These are phyloP conservation scores for Dioscorea cayenensis DNA, from an alignment of 116 monocot species.

Conservation along the genomic window DNA sequence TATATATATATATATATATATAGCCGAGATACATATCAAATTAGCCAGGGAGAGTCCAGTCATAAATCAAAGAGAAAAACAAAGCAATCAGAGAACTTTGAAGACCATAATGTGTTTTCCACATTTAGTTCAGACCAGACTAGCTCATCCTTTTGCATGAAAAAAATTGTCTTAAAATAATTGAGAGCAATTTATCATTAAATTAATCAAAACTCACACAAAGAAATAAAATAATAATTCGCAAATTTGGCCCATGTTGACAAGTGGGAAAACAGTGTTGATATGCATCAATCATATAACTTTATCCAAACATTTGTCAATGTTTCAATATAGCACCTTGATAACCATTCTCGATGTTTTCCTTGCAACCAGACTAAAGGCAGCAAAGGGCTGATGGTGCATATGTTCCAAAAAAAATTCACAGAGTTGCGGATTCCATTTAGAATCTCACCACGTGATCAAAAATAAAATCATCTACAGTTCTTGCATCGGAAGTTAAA, in stretches of 20 bases:
- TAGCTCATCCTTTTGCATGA: constrained; percentile 17
- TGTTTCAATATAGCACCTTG: constrained; percentile 4
- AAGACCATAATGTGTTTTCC: constrained; percentile 16
- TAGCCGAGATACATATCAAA: neutral
- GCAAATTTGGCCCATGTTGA: neutral
- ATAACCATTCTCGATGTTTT: constrained; percentile 4
- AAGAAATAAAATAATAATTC: neutral
- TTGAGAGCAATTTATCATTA: neutral
- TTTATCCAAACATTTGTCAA: neutral
- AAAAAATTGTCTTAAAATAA: neutral
- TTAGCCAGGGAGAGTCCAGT: neutral
- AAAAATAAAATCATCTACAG: no score
- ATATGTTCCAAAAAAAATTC: neutral
- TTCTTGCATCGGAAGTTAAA: no score
- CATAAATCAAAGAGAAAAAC: neutral
- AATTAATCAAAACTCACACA: no score
- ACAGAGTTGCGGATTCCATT: no score
- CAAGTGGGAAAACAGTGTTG: neutral
- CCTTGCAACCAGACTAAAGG: constrained; percentile 3
- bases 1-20: neutral
- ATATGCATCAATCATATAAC: neutral
- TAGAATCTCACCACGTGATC: no score
- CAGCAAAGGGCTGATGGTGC: constrained; percentile 3
- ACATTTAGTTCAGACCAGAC: constrained; percentile 13
- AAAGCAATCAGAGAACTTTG: constrained; percentile 17